These are phyloP conservation scores for Ophiostoma quercus DNA, from an alignment of 2,329 filamentous ascomycete species.

Conservation along the genomic window DNA sequence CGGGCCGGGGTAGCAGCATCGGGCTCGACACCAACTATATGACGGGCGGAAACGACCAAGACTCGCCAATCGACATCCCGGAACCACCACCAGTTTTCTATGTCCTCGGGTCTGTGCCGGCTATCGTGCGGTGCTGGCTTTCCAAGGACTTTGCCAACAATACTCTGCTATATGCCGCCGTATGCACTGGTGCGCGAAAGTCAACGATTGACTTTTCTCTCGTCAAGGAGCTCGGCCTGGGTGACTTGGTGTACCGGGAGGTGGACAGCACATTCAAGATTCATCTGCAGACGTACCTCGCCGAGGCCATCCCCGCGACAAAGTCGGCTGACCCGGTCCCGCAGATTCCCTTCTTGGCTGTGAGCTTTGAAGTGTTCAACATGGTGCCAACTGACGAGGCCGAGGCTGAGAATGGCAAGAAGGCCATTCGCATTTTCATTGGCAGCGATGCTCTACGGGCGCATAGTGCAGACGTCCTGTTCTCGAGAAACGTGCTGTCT, in stretches of 20 bases:
- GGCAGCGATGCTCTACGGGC: constrained; percentile 82
- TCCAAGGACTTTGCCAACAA: constrained; percentile 85
- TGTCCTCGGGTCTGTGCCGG: constrained; percentile 80
- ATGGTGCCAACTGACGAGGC: constrained; percentile 37
- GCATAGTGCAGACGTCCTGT: constrained; percentile 83
- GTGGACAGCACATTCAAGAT: constrained; percentile 63
- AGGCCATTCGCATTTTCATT: constrained; percentile 75
- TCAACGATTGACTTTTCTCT: constrained; percentile 75
- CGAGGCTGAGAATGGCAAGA: constrained; percentile 46
- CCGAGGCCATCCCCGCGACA: constrained; percentile 77
- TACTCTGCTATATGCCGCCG: constrained; percentile 80
- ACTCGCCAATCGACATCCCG: constrained; percentile 65
- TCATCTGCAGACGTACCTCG: constrained; percentile 78
- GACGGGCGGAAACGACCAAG: constrained; percentile 57
- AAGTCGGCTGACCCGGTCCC: constrained; percentile 66
- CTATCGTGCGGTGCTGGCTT: constrained; percentile 94
- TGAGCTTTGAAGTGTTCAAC: constrained; percentile 66
- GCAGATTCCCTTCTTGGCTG: constrained; percentile 74
- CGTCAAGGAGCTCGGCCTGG: constrained; percentile 66
- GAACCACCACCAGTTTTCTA: constrained; percentile 78
- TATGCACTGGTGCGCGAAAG: constrained; percentile 86
- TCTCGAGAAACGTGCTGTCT: constrained; percentile 85
- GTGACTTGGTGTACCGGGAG: constrained; percentile 59
- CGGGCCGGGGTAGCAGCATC: constrained; percentile 80
- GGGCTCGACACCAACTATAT: constrained; percentile 71